phyloP scores from a whole-genome alignment of 495 filamentous ascomycete species.

The Tuber indicum region DNA sequence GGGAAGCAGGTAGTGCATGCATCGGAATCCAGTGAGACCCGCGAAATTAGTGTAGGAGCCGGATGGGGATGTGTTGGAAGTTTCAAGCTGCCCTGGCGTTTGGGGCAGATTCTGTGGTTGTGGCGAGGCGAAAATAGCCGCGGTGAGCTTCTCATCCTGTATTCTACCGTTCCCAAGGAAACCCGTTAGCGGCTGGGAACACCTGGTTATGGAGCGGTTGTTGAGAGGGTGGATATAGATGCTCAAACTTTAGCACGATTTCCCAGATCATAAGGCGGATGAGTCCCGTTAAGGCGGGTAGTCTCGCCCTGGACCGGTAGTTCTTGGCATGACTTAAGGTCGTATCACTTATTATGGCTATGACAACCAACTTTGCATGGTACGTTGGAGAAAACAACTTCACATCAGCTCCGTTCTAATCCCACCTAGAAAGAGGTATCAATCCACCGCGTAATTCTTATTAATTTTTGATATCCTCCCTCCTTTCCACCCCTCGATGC shows the following conservation, averaged over 20 bases:
- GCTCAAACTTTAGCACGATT: slow-evolving; percentile 25
- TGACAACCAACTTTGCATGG: slow-evolving; percentile 74
- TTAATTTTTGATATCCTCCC: slow-evolving; percentile 94
- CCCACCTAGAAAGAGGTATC: slow-evolving; percentile 1
- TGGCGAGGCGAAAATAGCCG: slow-evolving; percentile 64
- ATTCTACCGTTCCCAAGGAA: slow-evolving; percentile 82
- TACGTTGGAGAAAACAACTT: slow-evolving; percentile 84
- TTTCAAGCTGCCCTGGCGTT: slow-evolving; percentile 35
- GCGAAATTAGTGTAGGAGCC: slow-evolving; percentile 32
- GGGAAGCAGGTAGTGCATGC: slow-evolving; percentile 5
- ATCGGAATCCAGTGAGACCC: not conserved
- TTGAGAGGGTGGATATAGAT: slow-evolving; percentile 88
- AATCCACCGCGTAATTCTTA: slow-evolving; percentile 61
- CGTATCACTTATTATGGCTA: slow-evolving; percentile 85
- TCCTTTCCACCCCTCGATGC: slow-evolving; percentile 48
- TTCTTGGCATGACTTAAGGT: slow-evolving; percentile 86
- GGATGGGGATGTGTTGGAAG: slow-evolving; percentile 32
- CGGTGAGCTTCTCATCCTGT: slow-evolving; percentile 88
- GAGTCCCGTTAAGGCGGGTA: slow-evolving; percentile 88
- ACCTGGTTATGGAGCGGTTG: slow-evolving; percentile 91
- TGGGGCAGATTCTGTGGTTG: slow-evolving; percentile 42
- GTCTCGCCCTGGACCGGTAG: slow-evolving; percentile 78
- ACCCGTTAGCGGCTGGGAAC: slow-evolving; percentile 86
- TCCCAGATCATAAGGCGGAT: slow-evolving; percentile 51
- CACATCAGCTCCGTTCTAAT: slow-evolving; percentile 38